These are phyloP conservation scores for Eucalyptus albens DNA, from an alignment of 345 rosid genomes.

Conservation along the genomic window DNA sequence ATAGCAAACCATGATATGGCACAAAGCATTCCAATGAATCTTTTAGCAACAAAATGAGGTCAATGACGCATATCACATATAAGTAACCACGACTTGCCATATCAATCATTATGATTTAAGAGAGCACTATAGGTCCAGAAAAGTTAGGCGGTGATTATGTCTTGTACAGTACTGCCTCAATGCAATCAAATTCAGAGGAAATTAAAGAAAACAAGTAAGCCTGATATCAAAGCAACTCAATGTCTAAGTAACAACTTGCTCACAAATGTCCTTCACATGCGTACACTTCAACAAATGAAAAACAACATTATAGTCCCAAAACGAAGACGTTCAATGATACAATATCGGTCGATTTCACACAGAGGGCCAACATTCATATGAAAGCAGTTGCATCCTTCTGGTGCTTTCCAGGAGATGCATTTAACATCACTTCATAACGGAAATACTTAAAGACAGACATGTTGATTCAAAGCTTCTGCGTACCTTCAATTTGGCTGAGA, in stretches of 20 bases:
- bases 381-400: not conserved
- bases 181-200: not conserved
- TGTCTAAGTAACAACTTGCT: not conserved
- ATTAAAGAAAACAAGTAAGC: not conserved
- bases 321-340: not conserved
- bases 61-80: not conserved
- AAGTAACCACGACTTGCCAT: not conserved
- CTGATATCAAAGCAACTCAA: not conserved
- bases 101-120: not conserved
- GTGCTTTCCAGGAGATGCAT: not conserved
- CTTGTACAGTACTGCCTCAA: not conserved
- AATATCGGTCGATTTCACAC: not conserved
- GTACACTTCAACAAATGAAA: not conserved
- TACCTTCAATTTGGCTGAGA: conserved; percentile 34
- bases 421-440: not conserved
- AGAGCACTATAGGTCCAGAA: not conserved
- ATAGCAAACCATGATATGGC: not conserved
- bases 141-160: not conserved
- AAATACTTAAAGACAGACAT: not conserved
- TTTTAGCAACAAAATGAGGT: not conserved
- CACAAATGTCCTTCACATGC: not conserved
- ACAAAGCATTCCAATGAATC: not conserved
- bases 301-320: not conserved
- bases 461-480: not conserved
- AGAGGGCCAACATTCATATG: not conserved